Conservation (phyloP, 164 flowering plant genomes). For the Nymphaea colorata region DNA sequence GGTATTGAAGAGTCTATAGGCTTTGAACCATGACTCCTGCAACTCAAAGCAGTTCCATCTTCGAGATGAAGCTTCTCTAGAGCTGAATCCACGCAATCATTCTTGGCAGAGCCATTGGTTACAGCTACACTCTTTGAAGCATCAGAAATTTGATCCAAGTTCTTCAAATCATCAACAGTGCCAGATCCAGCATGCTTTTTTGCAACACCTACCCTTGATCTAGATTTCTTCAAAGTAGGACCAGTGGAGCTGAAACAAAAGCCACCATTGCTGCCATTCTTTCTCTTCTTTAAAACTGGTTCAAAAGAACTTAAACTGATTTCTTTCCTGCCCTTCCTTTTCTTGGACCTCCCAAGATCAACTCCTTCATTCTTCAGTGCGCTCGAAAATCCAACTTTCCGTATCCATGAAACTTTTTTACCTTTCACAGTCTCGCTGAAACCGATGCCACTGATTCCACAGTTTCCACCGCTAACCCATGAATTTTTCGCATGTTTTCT, state of each 20-base stretch:
- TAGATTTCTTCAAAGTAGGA: neutral
- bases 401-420: neutral
- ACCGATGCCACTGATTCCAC: neutral
- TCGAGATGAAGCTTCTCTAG: neutral
- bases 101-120: neutral
- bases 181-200: neutral
- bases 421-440: neutral
- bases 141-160: neutral
- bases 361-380: neutral
- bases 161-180: neutral
- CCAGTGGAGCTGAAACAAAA: neutral
- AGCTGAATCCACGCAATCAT: neutral
- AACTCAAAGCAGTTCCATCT: neutral
- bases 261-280: conserved; percentile 8
- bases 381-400: neutral
- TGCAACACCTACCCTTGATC: neutral
- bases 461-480: neutral
- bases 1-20: neutral
- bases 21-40: neutral
- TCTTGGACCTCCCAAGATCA: conserved; percentile 5
- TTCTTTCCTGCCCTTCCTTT: conserved; percentile 37
- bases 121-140: neutral
- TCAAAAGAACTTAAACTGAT: conserved; percentile 33
- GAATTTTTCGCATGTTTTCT: neutral
- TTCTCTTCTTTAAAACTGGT: conserved; percentile 16